These are phyloP conservation scores for Leersia perrieri DNA, from an alignment of 176 grass and related monocot genomes.

Conservation along the genomic window DNA sequence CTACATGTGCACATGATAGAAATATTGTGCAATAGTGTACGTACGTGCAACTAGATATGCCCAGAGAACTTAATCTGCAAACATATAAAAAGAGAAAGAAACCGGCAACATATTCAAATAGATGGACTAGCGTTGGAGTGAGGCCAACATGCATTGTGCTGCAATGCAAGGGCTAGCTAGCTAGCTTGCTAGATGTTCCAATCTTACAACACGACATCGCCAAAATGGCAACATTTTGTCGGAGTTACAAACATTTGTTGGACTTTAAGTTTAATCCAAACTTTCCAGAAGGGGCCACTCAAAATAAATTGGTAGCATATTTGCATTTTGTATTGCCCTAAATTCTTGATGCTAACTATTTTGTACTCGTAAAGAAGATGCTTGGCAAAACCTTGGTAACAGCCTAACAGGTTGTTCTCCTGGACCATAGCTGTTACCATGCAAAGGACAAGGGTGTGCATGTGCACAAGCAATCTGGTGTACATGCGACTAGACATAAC, in stretches of 20 bases:
- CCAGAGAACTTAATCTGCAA: background rate
- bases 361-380: constrained; percentile 3
- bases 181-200: constrained; percentile 11
- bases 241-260: background rate
- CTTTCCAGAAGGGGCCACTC: background rate
- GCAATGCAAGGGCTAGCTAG: constrained; percentile 1
- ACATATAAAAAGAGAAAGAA: background rate
- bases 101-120: background rate
- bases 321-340: background rate
- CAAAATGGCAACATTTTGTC: background rate
- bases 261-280: background rate
- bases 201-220: constrained; percentile 27
- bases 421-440: background rate
- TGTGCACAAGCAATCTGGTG: constrained; percentile 30
- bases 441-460: constrained; percentile 21
- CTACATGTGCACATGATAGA: constrained; percentile 12
- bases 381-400: constrained; percentile 1
- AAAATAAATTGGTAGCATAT: background rate
- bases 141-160: constrained; percentile 9
- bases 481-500: constrained; percentile 34
- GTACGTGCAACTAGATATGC: constrained; percentile 28
- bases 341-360: background rate
- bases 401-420: constrained; percentile 9
- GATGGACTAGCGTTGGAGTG: background rate
- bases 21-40: constrained; percentile 6